phyloP scores from a whole-genome alignment of 2,329 filamentous ascomycete species.

The Diplodia mutila region DNA sequence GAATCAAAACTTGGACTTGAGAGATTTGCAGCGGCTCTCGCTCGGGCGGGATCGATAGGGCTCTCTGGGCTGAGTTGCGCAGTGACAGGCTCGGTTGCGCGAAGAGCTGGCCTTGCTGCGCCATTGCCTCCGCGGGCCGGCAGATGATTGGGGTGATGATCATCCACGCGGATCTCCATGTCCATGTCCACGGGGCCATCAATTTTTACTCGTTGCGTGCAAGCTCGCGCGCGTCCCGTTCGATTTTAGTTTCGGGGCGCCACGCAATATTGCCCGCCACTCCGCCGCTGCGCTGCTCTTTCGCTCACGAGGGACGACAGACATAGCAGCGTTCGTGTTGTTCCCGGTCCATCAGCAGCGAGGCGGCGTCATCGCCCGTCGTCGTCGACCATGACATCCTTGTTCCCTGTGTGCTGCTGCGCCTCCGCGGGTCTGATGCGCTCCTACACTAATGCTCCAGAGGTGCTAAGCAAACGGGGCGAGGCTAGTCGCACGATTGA shows the following conservation, averaged over 20 bases:
- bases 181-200: constrained; percentile 23
- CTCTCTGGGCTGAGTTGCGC: not conserved
- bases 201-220: constrained; percentile 17
- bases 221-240: constrained; percentile 18
- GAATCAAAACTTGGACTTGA: not conserved
- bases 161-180: constrained; percentile 22
- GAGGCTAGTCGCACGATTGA: constrained; percentile 8
- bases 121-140: constrained; percentile 14
- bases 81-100: constrained; percentile 6
- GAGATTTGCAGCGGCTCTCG: constrained; percentile 17
- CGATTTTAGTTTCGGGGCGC: constrained; percentile 13
- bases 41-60: constrained; percentile 6
- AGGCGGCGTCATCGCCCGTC: not conserved
- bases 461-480: not conserved
- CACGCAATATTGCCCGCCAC: constrained; percentile 22
- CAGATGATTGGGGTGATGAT: constrained; percentile 16
- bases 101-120: constrained; percentile 5
- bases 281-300: too few species aligned
- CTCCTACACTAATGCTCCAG: not conserved
- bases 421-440: constrained; percentile 3
- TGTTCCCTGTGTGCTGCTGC: constrained; percentile 5
- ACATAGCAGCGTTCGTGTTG: not conserved
- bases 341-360: not conserved
- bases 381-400: not conserved
- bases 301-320: not conserved